Base-by-base conservation (phyloP, 208 protist species). In the Borovskyia barvae region DNA sequence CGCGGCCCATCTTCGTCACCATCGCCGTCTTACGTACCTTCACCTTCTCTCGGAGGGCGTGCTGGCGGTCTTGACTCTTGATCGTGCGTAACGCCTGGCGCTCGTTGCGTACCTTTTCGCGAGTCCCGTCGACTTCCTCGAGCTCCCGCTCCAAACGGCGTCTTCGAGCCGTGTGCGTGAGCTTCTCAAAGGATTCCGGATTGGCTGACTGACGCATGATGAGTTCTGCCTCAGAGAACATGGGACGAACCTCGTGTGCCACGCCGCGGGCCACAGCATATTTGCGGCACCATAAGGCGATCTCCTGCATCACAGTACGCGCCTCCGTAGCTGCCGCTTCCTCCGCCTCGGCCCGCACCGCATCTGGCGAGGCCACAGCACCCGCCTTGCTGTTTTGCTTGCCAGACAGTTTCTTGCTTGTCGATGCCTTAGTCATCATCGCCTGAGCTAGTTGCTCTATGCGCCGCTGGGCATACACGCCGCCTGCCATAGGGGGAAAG, bases 161-260 rank as follows among this genome's bases (percentile, higher is more conserved):
- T 25, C 81, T 77, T 64, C 83, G 59, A 6, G 71, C 77, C 20
- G 64, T 59, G 40, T 68, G 67, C 33, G 73, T 80, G 4, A 91
- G 69, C 20, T 52, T 43, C 43, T 70, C 26, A 41, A 80, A 83
- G 36, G 56, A 46, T 2, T 80, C 74, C 1, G 84, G 81, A 37
- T 84, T 57, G 2, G 71, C 71, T 3, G 77, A 71, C 62, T 94
- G 88, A 14, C 72, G 75, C 48, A 94, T 70, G 42, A 86, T 80
- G 43, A 92, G 77, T 62, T 91, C 78, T 33, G 77, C 80, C 67
- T 94, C 84, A 2, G 79, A 75, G 61, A 92, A 90, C 84, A 94
- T 90, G 35, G 82, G 75, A 12, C 88, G 82, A 56, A 90, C 88
- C 25, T 66, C 53, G 14, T 66, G 71, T 32, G 75, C 74, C 8